Evolutionary conservation across 345 rosid genomes (phyloP).

Genomic region (Schrenkiella parvula): DNA sequence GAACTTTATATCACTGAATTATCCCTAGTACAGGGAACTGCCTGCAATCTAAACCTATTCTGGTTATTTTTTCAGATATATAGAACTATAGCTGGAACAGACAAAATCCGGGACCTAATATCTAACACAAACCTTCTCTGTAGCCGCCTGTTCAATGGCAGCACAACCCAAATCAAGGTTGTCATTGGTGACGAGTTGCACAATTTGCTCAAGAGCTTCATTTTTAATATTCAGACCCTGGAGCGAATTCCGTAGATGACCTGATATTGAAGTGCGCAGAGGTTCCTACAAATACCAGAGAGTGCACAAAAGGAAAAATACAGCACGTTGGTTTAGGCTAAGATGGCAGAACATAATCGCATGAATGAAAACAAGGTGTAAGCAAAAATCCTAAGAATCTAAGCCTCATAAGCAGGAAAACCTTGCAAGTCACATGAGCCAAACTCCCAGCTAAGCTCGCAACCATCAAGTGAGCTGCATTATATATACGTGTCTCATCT

Average conservation of each 20-base stretch:
- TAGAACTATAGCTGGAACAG: neutral
- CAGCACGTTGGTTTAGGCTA: neutral
- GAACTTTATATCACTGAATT: neutral
- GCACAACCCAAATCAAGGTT: slow-evolving; percentile 99
- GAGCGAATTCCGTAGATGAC: slow-evolving; percentile 71
- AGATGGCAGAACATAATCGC: neutral
- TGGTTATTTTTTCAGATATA: neutral
- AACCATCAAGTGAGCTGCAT: slow-evolving; percentile 97
- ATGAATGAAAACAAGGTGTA: slow-evolving; percentile 1
- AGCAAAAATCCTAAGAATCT: neutral
- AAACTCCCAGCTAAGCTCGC: slow-evolving; percentile 99
- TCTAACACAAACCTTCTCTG: slow-evolving; percentile 66
- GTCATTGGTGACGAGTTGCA: slow-evolving; percentile 94
- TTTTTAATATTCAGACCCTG: slow-evolving; percentile 60
- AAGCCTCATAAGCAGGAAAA: slow-evolving; percentile 27
- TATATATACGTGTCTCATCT: slow-evolving; percentile 84
- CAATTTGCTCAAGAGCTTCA: slow-evolving; percentile 85
- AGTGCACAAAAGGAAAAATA: neutral
- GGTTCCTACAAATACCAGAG: slow-evolving; percentile 66
- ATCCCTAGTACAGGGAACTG: neutral
- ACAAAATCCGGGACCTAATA: neutral
- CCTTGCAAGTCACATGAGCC: slow-evolving; percentile 99
- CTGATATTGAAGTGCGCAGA: slow-evolving; percentile 78
- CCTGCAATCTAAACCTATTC: neutral
- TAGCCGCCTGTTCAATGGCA: slow-evolving; percentile 92